These are phyloP conservation scores for Citrullus colocynthis DNA, from an alignment of 306 rosid genomes.

Conservation along the genomic window DNA sequence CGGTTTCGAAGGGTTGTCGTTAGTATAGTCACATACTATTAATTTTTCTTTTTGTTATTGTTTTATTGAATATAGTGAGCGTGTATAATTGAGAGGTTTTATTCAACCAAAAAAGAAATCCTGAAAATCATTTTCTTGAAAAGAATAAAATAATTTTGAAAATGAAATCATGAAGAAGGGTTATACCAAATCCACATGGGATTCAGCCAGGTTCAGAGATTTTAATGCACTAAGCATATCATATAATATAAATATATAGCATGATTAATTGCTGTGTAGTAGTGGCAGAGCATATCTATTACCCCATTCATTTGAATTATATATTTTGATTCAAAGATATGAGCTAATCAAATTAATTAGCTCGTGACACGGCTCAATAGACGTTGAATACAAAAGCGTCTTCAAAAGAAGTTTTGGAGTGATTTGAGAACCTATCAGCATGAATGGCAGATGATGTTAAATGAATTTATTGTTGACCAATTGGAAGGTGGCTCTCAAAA, in stretches of 20 bases:
- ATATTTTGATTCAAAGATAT: not conserved
- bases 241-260: not conserved
- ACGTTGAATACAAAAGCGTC: too few relatives aligned
- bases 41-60: not conserved
- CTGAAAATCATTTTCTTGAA: not conserved
- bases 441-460: too few relatives aligned
- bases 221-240: not conserved
- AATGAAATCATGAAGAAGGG: not conserved
- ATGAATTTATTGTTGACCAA: too few relatives aligned
- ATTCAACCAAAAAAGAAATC: not conserved
- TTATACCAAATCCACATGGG: not conserved
- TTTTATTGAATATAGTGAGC: not conserved
- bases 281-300: slow-evolving; percentile 4
- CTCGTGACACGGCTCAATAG: too few relatives aligned
- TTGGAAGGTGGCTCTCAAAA: too few relatives aligned
- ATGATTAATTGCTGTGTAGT: not conserved
- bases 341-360: too few relatives aligned
- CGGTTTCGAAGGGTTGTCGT: not conserved
- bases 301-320: not conserved
- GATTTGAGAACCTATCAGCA: too few relatives aligned
- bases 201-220: not conserved
- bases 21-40: not conserved
- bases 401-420: too few relatives aligned
- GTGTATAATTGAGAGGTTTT: not conserved
- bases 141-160: not conserved